A percentile compares a stretch with the other conserved stretches of the same genome.
These are phyloP conservation scores for Diplodia scrobiculata DNA, from an alignment of 2,329 filamentous ascomycete genomes.

Conservation along the genomic window DNA sequence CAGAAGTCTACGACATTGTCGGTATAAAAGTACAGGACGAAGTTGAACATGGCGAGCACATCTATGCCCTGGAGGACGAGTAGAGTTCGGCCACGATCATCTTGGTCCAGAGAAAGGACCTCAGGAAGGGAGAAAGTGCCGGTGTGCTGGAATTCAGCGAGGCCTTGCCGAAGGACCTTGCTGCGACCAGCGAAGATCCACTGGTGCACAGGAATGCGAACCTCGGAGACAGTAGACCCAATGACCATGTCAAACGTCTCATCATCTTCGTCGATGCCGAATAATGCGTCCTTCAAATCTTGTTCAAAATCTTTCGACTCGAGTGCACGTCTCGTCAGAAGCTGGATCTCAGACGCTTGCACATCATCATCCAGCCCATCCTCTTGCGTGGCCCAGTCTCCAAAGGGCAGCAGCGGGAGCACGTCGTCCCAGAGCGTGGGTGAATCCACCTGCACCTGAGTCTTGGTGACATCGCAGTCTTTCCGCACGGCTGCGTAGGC, in stretches of 20 bases:
- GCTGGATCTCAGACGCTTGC: slow-evolving; percentile 49
- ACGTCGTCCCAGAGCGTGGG: slow-evolving; percentile 74
- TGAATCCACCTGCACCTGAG: slow-evolving; percentile 67
- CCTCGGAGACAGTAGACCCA: slow-evolving; percentile 63
- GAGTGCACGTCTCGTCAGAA: slow-evolving; percentile 60
- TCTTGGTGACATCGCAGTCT: slow-evolving; percentile 78
- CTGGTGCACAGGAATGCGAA: slow-evolving; percentile 77
- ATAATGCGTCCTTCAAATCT: slow-evolving; percentile 58
- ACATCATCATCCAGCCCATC: slow-evolving; percentile 48
- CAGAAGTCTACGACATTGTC: slow-evolving; percentile 82
- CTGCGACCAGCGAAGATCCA: slow-evolving; percentile 80
- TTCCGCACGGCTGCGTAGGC: slow-evolving; percentile 85
- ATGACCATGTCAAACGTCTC: slow-evolving; percentile 50
- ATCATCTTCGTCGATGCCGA: slow-evolving; percentile 43
- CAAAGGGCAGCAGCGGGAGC: slow-evolving; percentile 68
- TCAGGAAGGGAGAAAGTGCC: slow-evolving; percentile 63
- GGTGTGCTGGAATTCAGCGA: slow-evolving; percentile 60
- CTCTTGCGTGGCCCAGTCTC: slow-evolving; percentile 48
- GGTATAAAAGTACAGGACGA: slow-evolving; percentile 78
- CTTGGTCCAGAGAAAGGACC: slow-evolving; percentile 59
- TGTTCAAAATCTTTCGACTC: slow-evolving; percentile 66
- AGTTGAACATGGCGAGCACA: slow-evolving; percentile 74
- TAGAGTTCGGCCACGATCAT: slow-evolving; percentile 55
- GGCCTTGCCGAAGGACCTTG: slow-evolving; percentile 59
- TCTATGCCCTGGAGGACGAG: slow-evolving; percentile 72